A percentile compares a stretch with the other conserved stretches of the same genome.
These are phyloP conservation scores for Helicocarpus griseus DNA, from an alignment of 2,329 filamentous ascomycete species.

Conservation along the genomic window DNA sequence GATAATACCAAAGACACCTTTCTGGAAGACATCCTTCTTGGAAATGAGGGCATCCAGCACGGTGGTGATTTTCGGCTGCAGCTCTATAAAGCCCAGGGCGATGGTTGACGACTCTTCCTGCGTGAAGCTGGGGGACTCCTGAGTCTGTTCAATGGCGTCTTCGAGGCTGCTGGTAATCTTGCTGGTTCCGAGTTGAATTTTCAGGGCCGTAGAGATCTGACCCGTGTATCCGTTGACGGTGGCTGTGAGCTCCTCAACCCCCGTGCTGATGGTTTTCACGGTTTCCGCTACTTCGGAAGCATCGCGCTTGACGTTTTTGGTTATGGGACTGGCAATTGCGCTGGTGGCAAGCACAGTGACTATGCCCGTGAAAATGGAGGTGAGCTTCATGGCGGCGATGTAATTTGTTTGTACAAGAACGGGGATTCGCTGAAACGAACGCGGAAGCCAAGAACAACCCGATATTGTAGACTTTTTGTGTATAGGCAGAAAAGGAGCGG, in stretches of 20 bases:
- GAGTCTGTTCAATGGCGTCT: slow-evolving; percentile 6
- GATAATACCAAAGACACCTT: slow-evolving; percentile 11
- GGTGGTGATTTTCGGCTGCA: slow-evolving; percentile 14
- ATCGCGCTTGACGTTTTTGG: slow-evolving; percentile 10
- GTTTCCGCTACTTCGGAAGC: slow-evolving; percentile 11
- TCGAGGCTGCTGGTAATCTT: slow-evolving; percentile 9
- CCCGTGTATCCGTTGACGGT: slow-evolving; percentile 14
- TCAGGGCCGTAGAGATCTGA: slow-evolving; percentile 9
- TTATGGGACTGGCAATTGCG: slow-evolving; percentile 5
- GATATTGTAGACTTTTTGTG: background rate
- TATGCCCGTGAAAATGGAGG: slow-evolving; percentile 1
- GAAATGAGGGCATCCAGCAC: slow-evolving; percentile 13
- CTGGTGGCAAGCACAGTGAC: background rate
- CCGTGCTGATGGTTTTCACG: slow-evolving; percentile 8
- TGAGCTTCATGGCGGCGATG: background rate
- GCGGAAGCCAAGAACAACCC: background rate
- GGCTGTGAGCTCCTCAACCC: slow-evolving; percentile 12
- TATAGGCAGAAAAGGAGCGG: background rate
- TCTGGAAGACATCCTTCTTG: slow-evolving; percentile 14
- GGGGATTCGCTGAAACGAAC: background rate
- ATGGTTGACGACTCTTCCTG: slow-evolving; percentile 11
- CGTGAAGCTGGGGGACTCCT: slow-evolving; percentile 13
- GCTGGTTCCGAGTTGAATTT: slow-evolving; percentile 13
- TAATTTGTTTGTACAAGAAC: background rate
- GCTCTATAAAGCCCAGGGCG: slow-evolving; percentile 9